A percentile compares a stretch with the other conserved stretches of the same genome.
phyloP scores from a whole-genome alignment of 2,329 filamentous ascomycete genomes.

The Pseudocercospora crystallina region DNA sequence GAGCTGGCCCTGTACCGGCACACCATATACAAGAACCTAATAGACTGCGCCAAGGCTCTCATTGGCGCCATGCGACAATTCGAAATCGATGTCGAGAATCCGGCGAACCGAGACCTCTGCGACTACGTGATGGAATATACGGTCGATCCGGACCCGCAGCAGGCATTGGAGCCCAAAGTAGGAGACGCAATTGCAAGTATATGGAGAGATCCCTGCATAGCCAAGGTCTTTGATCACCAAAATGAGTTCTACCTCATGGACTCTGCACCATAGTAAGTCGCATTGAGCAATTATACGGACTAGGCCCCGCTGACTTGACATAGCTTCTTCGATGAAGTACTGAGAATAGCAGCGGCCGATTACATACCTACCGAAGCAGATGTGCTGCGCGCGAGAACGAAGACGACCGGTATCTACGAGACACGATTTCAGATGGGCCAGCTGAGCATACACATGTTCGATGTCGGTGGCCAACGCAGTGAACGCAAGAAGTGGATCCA shows the following conservation, averaged over 20 bases:
- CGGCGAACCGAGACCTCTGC: slow-evolving; percentile 70
- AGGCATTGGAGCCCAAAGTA: slow-evolving; percentile 75
- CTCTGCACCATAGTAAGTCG: slow-evolving; percentile 83
- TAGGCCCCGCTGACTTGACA: slow-evolving; percentile 4
- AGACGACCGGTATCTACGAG: slow-evolving; percentile 98
- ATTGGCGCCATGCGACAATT: slow-evolving; percentile 92
- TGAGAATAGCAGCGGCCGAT: slow-evolving; percentile 76
- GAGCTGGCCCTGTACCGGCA: slow-evolving; percentile 92
- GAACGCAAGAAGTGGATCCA: slow-evolving; percentile 99
- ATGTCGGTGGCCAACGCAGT: slow-evolving; percentile 94
- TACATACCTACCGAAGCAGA: slow-evolving; percentile 95
- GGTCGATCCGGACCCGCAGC: slow-evolving; percentile 85
- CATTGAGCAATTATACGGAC: slow-evolving; percentile 6
- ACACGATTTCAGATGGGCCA: slow-evolving; percentile 98
- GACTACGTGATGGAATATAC: slow-evolving; percentile 84
- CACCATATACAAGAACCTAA: slow-evolving; percentile 96
- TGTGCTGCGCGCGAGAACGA: slow-evolving; percentile 90
- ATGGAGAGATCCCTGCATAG: slow-evolving; percentile 85
- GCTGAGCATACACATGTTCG: slow-evolving; percentile 99
- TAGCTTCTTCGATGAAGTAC: slow-evolving; percentile 94
- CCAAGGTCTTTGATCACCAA: slow-evolving; percentile 83
- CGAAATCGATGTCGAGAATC: slow-evolving; percentile 72
- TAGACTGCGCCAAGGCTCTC: slow-evolving; percentile 93
- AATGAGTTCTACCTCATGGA: slow-evolving; percentile 99
- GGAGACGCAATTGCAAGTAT: slow-evolving; percentile 80